phyloP scores from a whole-genome alignment of 306 rosid species.

The Cucumis sativus region Cucumber_9930_V3 NC_026660.2:19642001-19642500 shows the following conservation, averaged over 20 bases:
- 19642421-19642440: too few species aligned
- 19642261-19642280: background rate
- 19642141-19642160: background rate
- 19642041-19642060: background rate
- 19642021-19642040: background rate
- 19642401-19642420: too few species aligned
- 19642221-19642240: background rate
- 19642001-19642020: background rate
- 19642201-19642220: background rate
- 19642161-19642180: background rate
- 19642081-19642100: background rate
- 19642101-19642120: background rate
- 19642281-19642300: too few species aligned
- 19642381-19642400: too few species aligned
- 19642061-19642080: background rate
- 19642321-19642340: too few species aligned
- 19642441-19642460: too few species aligned
- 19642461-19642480: too few species aligned
- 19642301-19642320: too few species aligned
- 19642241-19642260: background rate
- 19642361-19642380: too few species aligned
- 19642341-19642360: too few species aligned
- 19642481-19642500: too few species aligned
- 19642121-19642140: background rate
- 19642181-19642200: background rate